A percentile compares a stretch with the other conserved stretches of the same genome.
These are phyloP conservation scores for Amauroascus niger DNA, from an alignment of 2,329 filamentous ascomycete genomes.

Conservation along the genomic window DNA sequence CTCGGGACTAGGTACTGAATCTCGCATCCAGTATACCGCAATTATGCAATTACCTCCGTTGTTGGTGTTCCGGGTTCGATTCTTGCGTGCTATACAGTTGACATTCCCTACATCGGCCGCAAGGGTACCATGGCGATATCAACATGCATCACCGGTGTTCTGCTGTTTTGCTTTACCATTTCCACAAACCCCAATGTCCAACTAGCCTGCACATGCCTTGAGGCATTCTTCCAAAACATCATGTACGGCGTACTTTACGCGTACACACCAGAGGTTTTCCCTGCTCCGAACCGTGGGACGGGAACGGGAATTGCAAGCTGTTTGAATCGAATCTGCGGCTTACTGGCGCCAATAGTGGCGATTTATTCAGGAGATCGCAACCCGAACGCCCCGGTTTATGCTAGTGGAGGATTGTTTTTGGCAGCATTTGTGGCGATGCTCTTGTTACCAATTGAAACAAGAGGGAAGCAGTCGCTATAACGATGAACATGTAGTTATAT, in stretches of 20 bases:
- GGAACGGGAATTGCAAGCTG: slow-evolving; percentile 43
- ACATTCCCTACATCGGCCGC: slow-evolving; percentile 53
- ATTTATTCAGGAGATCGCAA: slow-evolving; percentile 32
- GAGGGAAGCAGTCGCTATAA: slow-evolving; percentile 36
- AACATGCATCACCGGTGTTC: slow-evolving; percentile 44
- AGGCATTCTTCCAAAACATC: slow-evolving; percentile 49
- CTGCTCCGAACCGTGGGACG: slow-evolving; percentile 46
- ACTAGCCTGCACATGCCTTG: slow-evolving; percentile 44
- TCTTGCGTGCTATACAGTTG: slow-evolving; percentile 63
- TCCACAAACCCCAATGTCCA: slow-evolving; percentile 41
- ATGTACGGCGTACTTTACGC: slow-evolving; percentile 51
- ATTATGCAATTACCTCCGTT: slow-evolving; percentile 71
- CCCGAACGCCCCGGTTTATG: slow-evolving; percentile 39
- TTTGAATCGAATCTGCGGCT: slow-evolving; percentile 38
- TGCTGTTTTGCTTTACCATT: slow-evolving; percentile 48
- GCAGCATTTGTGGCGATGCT: slow-evolving; percentile 40
- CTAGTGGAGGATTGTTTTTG: slow-evolving; percentile 36
- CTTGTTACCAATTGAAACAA: slow-evolving; percentile 40
- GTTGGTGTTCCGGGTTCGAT: slow-evolving; percentile 68
- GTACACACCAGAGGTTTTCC: slow-evolving; percentile 52
- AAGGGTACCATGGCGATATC: slow-evolving; percentile 48
- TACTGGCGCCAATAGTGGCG: slow-evolving; percentile 39
- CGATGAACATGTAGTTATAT: background rate
- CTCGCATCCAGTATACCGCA: slow-evolving; percentile 52
- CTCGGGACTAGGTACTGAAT: slow-evolving; percentile 10